Conservation (phyloP, 306 rosid species). For the Trichosanthes cucumerina region DNA sequence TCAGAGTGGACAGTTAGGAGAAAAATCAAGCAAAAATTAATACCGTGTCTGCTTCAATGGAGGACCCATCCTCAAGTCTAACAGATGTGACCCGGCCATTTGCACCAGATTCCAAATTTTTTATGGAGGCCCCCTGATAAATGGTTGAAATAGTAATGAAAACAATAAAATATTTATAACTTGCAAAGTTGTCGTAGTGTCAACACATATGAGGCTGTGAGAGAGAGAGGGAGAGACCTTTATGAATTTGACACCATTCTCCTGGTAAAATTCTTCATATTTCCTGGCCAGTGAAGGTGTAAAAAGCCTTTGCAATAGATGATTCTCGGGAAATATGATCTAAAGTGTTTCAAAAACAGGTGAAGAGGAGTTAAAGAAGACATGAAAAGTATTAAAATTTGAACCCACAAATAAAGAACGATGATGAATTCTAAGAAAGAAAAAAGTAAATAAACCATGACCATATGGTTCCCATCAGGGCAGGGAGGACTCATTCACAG, state of each 20-base stretch:
- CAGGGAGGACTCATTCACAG: background rate
- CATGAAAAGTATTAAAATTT: background rate
- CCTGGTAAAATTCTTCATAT: slow-evolving; percentile 79
- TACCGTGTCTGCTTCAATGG: slow-evolving; percentile 78
- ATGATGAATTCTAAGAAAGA: background rate
- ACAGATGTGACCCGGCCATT: slow-evolving; percentile 55
- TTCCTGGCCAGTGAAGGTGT: slow-evolving; percentile 80
- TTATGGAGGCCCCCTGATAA: slow-evolving; percentile 61
- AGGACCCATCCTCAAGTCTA: slow-evolving; percentile 75
- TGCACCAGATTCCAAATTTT: slow-evolving; percentile 67
- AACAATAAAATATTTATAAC: background rate
- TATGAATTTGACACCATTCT: slow-evolving; percentile 74
- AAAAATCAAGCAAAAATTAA: background rate
- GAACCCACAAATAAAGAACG: background rate
- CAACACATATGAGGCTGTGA: background rate
- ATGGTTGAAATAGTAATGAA: slow-evolving; percentile 16
- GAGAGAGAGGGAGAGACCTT: slow-evolving; percentile 41
- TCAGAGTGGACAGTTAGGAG: background rate
- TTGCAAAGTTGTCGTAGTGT: background rate
- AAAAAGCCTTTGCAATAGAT: slow-evolving; percentile 72
- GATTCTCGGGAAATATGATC: slow-evolving; percentile 79
- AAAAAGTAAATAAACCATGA: background rate
- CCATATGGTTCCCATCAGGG: background rate
- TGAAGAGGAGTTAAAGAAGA: background rate
- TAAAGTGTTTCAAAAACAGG: slow-evolving; percentile 14